Evolutionary conservation across 495 filamentous ascomycete species (phyloP), one percentile per base, ranked within the genome.

Genomic region (Aspergillus asperescens): DNA sequence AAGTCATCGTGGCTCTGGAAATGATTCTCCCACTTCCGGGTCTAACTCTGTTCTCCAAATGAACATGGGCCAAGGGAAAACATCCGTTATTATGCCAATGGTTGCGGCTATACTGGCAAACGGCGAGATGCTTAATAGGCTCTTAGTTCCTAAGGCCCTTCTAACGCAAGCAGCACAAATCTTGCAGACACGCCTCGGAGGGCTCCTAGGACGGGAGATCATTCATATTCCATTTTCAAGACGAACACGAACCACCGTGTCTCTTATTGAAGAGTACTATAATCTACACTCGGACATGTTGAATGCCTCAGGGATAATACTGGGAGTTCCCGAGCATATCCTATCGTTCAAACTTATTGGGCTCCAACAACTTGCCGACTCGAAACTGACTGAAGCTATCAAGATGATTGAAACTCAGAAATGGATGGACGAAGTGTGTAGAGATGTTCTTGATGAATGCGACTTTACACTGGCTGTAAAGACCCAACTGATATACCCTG

Each of bases 11-110:
- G 29, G 81, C 84, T 0, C 34, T 40, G 3, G 63, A 71, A 34
- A 89, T 87, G 81, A 78, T 73, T 40, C 43, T 1, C 83, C 84
- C 0, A 52, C 59, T 0, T 63, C 58, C 0, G 63, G 54, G 1
- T 27, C 51, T 0, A 88, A 83, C 58, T 62, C 72, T 0, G 79
- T 83, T 6, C 71, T 88, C 61, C 85, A 89, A 57, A 69, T 90
- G 45, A 87, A 86, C 55, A 88, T 89, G 85, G 86, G 86, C 0
- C 76, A 86, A 61, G 86, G 86, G 0, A 88, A 88, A 58, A 82
- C 82, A 0, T 83, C 82, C 0, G 78, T 86, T 3, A 85, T 90
- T 46, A 75, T 87, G 2, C 84, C 85, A 1, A 77, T 84, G 29
- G 76, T 84, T 12, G 74, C 81, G 4, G 69, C 74, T 0, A 63